Conservation (phyloP, 768 basidiomycete species). For the Kwoniella sp. region DNA sequence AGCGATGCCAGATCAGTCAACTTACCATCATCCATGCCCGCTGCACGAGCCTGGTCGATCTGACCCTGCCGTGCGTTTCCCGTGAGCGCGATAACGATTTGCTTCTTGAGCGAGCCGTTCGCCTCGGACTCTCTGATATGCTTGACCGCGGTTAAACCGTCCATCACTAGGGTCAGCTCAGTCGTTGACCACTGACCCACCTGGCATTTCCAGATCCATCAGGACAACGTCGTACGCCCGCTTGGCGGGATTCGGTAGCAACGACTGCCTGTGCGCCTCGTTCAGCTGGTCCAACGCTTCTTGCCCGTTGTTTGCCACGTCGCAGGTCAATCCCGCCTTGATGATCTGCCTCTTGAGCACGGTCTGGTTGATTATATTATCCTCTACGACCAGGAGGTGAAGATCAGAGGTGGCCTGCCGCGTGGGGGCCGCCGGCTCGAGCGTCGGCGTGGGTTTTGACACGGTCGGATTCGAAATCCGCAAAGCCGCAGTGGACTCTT, state of each 20-base stretch:
- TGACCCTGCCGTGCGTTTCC: slow-evolving; percentile 42
- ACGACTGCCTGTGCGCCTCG: not conserved
- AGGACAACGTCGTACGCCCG: slow-evolving; percentile 23
- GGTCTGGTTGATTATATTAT: slow-evolving; percentile 38
- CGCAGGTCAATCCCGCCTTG: slow-evolving; percentile 26
- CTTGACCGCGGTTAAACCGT: slow-evolving; percentile 31
- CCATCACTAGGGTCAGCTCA: slow-evolving; percentile 24
- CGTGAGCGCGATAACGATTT: slow-evolving; percentile 35
- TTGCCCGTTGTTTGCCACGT: slow-evolving; percentile 29
- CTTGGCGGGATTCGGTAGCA: not conserved
- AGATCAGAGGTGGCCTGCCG: not conserved
- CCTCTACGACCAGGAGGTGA: slow-evolving; percentile 22
- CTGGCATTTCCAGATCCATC: slow-evolving; percentile 39
- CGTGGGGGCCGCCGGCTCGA: not conserved
- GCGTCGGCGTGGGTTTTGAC: slow-evolving; percentile 2
- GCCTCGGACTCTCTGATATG: slow-evolving; percentile 22
- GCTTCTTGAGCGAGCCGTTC: slow-evolving; percentile 7
- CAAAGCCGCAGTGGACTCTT: not conserved
- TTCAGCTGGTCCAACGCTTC: slow-evolving; percentile 24
- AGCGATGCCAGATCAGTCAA: not conserved
- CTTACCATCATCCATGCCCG: slow-evolving; percentile 41
- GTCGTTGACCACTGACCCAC: not conserved
- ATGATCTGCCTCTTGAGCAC: slow-evolving; percentile 27
- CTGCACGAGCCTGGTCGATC: slow-evolving; percentile 35
- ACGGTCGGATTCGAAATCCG: too few relatives aligned